Percentiles rank a stretch among this genome's conserved stretches.
These are phyloP conservation scores for Pulveroboletus sp. DNA, from an alignment of 1,284 basidiomycete genomes.

Conservation along the genomic window DNA sequence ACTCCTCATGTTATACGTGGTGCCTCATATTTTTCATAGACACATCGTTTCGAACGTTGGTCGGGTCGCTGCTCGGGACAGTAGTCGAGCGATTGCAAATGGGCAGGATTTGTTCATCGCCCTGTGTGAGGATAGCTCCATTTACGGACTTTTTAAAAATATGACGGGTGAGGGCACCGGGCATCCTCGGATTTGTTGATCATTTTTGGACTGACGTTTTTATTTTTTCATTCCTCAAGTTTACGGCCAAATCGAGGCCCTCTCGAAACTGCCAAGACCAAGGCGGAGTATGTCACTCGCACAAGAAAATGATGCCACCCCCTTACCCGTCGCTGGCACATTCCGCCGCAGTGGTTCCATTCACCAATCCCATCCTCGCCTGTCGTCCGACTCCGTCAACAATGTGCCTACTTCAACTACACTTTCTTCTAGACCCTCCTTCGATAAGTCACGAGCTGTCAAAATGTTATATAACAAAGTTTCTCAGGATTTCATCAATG, in stretches of 20 bases:
- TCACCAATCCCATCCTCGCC: slow-evolving; percentile 23
- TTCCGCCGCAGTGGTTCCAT: slow-evolving; percentile 27
- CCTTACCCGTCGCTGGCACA: slow-evolving; percentile 18
- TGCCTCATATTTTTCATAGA: slow-evolving; percentile 38
- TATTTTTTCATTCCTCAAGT: slow-evolving; percentile 40
- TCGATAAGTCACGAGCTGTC: slow-evolving; percentile 55
- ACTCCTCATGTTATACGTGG: background rate
- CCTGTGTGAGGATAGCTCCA: slow-evolving; percentile 81
- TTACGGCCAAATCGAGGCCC: slow-evolving; percentile 71
- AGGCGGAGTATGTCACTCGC: slow-evolving; percentile 69
- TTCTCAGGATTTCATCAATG: slow-evolving; percentile 42
- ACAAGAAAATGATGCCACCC: slow-evolving; percentile 37
- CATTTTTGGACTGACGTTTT: slow-evolving; percentile 15
- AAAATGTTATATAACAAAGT: slow-evolving; percentile 51
- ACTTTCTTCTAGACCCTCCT: slow-evolving; percentile 45
- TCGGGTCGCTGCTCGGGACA: slow-evolving; percentile 80
- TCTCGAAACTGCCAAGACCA: slow-evolving; percentile 53
- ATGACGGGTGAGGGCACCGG: slow-evolving; percentile 64
- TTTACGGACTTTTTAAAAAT: slow-evolving; percentile 81
- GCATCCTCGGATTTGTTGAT: slow-evolving; percentile 6
- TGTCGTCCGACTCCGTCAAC: slow-evolving; percentile 30
- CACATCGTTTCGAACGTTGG: slow-evolving; percentile 81
- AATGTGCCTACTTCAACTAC: slow-evolving; percentile 23
- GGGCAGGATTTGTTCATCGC: slow-evolving; percentile 81
- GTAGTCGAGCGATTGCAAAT: slow-evolving; percentile 70